Base-by-base conservation (phyloP, 176 grass and related monocot species). In the Hyparrhenia diplandra region DNA sequence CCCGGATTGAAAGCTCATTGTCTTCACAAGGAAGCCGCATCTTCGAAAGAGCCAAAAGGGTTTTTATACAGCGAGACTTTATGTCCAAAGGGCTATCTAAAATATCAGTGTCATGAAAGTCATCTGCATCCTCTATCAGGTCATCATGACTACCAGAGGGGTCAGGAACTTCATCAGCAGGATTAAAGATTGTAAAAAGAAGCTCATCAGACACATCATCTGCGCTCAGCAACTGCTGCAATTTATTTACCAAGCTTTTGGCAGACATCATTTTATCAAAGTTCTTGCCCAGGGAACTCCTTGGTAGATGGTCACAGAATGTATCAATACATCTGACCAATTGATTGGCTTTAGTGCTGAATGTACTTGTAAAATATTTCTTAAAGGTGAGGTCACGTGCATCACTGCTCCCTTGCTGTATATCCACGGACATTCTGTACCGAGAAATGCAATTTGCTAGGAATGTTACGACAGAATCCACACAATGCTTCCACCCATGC, bases 261-360 rank as follows among this genome's bases (percentile, higher is more conserved):
- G 66, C 84, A 52, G 80, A 75, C 54, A 78, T 73, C 64, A 94
- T 83, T 49, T 73, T 77, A 51, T 85, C 45, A 52, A 91, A 91
- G 24, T 86, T 81, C 65, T 69, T 82, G 8, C 87, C 86, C 16
- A 81, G 69, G 54, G 85, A 76, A 84, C 67, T 72, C 13, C 46
- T 89, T 51, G 92, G 92, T 52, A 94, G 82, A 91, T 91, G 76
- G 51, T 87, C 47, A 27, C 36, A 65, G 60, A 94, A 67, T 84
- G 74, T 85, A 67, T 71, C 73, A 5, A 94, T 80, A 78, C 82
- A 91, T 30, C 16, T 65, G 49, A 12, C 59, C 58, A 94, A 57
- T 32, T 87, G 72, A 57, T 69, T 78, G 46, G 84, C 71, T 65
- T 85, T 76, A 60, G 12, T 73, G 67, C 75, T 81, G 24, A 92